Percentiles rank a stretch among this genome's conserved stretches.
Conservation (phyloP, 352 stramenopile species). For the Peronospora farinosa region DNA sequence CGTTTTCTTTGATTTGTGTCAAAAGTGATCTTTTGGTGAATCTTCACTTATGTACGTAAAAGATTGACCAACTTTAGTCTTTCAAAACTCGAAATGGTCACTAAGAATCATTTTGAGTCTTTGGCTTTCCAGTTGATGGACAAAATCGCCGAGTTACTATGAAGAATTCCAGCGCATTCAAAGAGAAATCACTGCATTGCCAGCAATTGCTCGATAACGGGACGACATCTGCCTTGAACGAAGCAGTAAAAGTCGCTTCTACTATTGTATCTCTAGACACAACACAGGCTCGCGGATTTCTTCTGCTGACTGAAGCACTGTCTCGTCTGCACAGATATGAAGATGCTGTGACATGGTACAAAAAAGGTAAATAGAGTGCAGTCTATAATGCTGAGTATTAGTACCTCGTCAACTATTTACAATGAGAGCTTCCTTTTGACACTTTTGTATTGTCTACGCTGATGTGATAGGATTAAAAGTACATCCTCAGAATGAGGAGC, state of each 20-base stretch:
- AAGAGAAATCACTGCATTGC: conserved; percentile 15
- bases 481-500: conserved; percentile 32
- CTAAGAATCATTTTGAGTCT: background rate
- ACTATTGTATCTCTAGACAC: background rate
- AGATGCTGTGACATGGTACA: conserved; percentile 41
- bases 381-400: background rate
- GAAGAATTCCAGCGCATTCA: background rate
- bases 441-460: background rate
- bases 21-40: background rate
- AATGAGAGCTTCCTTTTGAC: background rate
- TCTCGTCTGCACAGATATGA: conserved; percentile 29
- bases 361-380: conserved; percentile 45
- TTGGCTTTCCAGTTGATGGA: background rate
- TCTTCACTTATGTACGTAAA: background rate
- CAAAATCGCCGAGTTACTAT: background rate
- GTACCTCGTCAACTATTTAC: background rate
- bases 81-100: background rate
- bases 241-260: conserved; percentile 27
- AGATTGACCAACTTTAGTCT: too few relatives aligned
- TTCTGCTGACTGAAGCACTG: conserved; percentile 36
- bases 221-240: conserved; percentile 9
- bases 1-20: background rate
- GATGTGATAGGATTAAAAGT: conserved; percentile 35
- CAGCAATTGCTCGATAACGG: conserved; percentile 28
- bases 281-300: conserved; percentile 22